These are phyloP conservation scores for Cladosporium halotolerans DNA, from an alignment of 2,329 filamentous ascomycete genomes.

Conservation along the genomic window DNA sequence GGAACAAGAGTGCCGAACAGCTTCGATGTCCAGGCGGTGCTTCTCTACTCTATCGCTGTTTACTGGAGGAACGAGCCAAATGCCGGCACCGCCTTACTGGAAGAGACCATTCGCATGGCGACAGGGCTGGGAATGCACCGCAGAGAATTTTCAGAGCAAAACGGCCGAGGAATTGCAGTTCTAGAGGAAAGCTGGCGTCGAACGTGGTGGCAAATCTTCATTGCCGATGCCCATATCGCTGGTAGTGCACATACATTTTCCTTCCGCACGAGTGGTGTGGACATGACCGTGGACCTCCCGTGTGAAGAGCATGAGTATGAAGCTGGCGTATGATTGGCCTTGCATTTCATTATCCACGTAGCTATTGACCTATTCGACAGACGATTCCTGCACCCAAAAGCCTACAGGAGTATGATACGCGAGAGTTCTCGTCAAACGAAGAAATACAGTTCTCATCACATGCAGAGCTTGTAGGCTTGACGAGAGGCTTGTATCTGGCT, in stretches of 20 bases:
- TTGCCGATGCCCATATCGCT: slow-evolving; percentile 6
- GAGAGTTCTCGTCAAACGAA: not conserved
- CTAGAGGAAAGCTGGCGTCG: slow-evolving; percentile 9
- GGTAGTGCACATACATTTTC: slow-evolving; percentile 1
- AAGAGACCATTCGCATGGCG: not conserved
- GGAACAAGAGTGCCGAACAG: not conserved
- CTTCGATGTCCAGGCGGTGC: not conserved
- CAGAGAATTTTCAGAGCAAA: not conserved
- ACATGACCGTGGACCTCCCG: slow-evolving; percentile 5
- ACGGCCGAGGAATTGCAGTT: not conserved
- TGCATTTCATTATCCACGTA: too few species aligned
- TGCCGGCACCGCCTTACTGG: not conserved
- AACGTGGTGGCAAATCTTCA: slow-evolving; percentile 11
- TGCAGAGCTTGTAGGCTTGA: slow-evolving; percentile 3
- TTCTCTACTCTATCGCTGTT: not conserved
- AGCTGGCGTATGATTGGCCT: slow-evolving; percentile 1
- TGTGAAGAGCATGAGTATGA: slow-evolving; percentile 11
- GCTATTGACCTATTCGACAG: not conserved
- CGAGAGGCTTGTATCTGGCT: not conserved
- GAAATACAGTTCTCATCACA: slow-evolving; percentile 3
- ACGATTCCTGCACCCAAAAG: slow-evolving; percentile 2
- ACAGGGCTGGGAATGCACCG: not conserved
- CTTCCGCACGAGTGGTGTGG: not conserved
- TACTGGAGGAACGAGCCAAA: not conserved
- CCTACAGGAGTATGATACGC: not conserved